Evolutionary conservation across 305 asterid genomes (phyloP), one percentile per base, ranked within the genome.

Genomic region (Rubia peregrina): DNA sequence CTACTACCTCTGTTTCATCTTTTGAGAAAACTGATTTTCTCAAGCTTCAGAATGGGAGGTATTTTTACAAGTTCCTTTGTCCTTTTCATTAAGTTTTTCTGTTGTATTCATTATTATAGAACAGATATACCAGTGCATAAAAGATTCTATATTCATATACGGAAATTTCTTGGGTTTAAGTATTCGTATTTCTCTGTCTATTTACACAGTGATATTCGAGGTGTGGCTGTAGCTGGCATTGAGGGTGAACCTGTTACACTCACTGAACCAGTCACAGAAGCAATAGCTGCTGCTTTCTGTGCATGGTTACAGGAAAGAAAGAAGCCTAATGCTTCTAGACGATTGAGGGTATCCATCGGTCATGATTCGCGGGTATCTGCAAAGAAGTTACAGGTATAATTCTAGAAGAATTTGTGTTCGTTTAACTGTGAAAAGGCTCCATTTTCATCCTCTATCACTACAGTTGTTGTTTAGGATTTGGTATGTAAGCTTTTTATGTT

Each of bases 1-100:
- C 89, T 60, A 71, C 89, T 70, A 82, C 84, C 74, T 78, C 81
- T 57, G 61, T 85, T 36, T 87, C 87, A 69, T 79, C 85, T 68
- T 81, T 85, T 30, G 96, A 89, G 75, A 85, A 82, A 83, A 71
- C 69, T 72, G 86, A 90, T 85, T 90, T 95, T 78, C 97, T 88
- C 77, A 95, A 88, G 84, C 99, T 95, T 83, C 99, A 95, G 87
- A 95, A 95, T 80, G 98, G 98, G 82, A 95, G 99, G 99, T 95
- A 71, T 48, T 75, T 46, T 44, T 24, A 17, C 46, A 61, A 55
- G 71, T 16, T 38, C 74, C 21, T 12, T 49, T 5, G 3, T 42
- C 43, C 38, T 12, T 12, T 22, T 41, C 14, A 7, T 55, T 38
- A 36, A 12, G 2, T 36, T 62, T 48, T 51, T 36, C 40, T 17